phyloP scores from a whole-genome alignment of 441 rosid species.

The Mallotus repandus region DNA sequence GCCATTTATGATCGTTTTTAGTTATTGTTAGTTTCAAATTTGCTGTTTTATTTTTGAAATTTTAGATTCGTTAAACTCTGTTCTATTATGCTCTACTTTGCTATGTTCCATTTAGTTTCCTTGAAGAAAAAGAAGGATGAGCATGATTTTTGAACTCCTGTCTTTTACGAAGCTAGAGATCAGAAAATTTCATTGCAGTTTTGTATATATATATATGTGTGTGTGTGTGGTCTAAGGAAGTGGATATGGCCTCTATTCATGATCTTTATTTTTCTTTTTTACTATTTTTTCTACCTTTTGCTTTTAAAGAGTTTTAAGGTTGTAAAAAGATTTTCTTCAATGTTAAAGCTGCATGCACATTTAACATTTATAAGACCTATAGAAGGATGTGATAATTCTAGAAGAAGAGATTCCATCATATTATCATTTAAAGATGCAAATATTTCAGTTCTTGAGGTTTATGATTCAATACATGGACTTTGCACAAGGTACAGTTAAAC shows the following conservation, averaged over 20 bases:
- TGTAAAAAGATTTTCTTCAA: not conserved
- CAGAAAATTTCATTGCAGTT: too few relatives aligned
- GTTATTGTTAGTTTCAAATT: not conserved
- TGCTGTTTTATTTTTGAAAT: too few relatives aligned
- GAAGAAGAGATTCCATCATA: slow-evolving; percentile 79
- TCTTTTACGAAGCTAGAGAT: not conserved
- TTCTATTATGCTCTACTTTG: too few relatives aligned
- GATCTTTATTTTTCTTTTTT: not conserved
- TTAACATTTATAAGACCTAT: slow-evolving; percentile 22
- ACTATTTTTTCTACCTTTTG: too few relatives aligned
- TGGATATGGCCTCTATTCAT: too few relatives aligned
- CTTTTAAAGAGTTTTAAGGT: too few relatives aligned
- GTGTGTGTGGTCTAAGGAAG: too few relatives aligned
- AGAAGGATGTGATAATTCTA: slow-evolving; percentile 67
- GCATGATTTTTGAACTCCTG: slow-evolving; percentile 19
- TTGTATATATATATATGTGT: too few relatives aligned
- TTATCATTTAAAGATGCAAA: slow-evolving; percentile 83
- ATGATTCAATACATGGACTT: slow-evolving; percentile 87
- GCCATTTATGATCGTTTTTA: not conserved
- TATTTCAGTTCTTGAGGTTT: slow-evolving; percentile 83
- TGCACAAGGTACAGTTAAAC: slow-evolving; percentile 48
- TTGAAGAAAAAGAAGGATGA: not conserved
- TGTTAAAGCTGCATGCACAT: slow-evolving; percentile 13
- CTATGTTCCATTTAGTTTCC: not conserved
- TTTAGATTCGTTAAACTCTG: not conserved